Evolutionary conservation across 163 green algal genomes (phyloP).

Genomic region (Chloroidium sp.): DNA sequence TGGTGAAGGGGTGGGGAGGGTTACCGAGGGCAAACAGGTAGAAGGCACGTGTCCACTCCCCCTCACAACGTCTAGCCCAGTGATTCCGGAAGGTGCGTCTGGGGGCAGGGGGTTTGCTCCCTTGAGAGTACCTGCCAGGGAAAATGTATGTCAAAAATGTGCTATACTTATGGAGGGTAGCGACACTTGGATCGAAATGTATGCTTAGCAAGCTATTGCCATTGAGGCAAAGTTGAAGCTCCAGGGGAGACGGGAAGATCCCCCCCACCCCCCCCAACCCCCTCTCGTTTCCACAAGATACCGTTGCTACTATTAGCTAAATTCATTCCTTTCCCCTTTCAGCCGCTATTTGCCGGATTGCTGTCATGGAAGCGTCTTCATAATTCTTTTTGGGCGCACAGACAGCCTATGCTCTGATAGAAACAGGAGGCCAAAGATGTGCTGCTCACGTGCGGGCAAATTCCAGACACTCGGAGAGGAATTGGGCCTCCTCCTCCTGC

Average conservation of each 20-base stretch:
- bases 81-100: slow-evolving; percentile 56
- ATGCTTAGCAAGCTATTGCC: background rate
- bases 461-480: slow-evolving; percentile 35
- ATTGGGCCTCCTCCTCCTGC: slow-evolving; percentile 70
- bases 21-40: slow-evolving; percentile 38
- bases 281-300: too few species aligned
- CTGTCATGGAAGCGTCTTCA: background rate
- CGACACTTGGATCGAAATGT: too few species aligned
- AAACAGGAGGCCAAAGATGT: background rate
- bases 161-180: too few species aligned
- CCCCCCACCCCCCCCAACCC: too few species aligned
- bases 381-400: too few species aligned
- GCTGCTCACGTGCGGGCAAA: slow-evolving; percentile 2
- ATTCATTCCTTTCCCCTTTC: background rate
- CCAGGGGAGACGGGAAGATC: background rate
- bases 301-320: too few species aligned
- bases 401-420: too few species aligned
- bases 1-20: background rate
- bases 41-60: slow-evolving; percentile 54
- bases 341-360: background rate
- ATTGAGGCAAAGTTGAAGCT: background rate
- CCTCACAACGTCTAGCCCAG: slow-evolving; percentile 59
- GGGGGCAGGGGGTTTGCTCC: slow-evolving; percentile 34
- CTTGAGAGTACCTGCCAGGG: slow-evolving; percentile 6
- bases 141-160: background rate